phyloP scores from a whole-genome alignment of 306 rosid genomes.

The Arachis hypogaea region DNA sequence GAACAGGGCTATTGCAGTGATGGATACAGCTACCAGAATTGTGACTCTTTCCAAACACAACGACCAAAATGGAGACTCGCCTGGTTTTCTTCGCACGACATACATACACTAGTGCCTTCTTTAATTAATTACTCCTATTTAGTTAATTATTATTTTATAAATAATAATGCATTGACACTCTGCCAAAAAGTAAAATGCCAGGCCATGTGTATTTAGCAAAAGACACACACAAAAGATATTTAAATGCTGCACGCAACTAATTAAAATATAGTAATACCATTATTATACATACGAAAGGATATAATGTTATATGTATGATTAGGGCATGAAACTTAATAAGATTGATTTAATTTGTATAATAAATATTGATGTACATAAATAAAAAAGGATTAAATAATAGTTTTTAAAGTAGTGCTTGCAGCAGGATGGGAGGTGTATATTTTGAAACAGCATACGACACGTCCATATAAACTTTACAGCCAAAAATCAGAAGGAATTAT shows the following conservation, averaged over 20 bases:
- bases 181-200: constrained; percentile 37
- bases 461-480: constrained; percentile 28
- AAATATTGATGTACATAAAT: too few relatives aligned
- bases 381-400: too few relatives aligned
- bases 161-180: constrained; percentile 42
- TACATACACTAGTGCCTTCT: too few relatives aligned
- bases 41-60: constrained; percentile 44
- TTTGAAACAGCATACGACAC: constrained; percentile 38
- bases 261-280: constrained; percentile 19
- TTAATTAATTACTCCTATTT: too few relatives aligned
- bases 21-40: constrained; percentile 49
- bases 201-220: constrained; percentile 16
- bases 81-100: constrained; percentile 32
- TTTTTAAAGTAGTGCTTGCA: too few relatives aligned
- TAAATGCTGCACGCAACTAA: constrained; percentile 30
- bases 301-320: too few relatives aligned
- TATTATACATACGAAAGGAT: neutral
- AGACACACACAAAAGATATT: constrained; percentile 21
- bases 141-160: neutral
- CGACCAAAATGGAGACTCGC: constrained; percentile 42
- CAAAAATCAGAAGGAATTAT: constrained; percentile 9
- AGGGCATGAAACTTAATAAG: too few relatives aligned
- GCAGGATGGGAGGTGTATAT: constrained; percentile 2
- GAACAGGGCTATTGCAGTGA: constrained; percentile 24
- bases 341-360: too few relatives aligned